A percentile compares a stretch with the other conserved stretches of the same genome.
Evolutionary conservation across 305 asterid genomes (phyloP).

Genomic region (Vinca major): DNA sequence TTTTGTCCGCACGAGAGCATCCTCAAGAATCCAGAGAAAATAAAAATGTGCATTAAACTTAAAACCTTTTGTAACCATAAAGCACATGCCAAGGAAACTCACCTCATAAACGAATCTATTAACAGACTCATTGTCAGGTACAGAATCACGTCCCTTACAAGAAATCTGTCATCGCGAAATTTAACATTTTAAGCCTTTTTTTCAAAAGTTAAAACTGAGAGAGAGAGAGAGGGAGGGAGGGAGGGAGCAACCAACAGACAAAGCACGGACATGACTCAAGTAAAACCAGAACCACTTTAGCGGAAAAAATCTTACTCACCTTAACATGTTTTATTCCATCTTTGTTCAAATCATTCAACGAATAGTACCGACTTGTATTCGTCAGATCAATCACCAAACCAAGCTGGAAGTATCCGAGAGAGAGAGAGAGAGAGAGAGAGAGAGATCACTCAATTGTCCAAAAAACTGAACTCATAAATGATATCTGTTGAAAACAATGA

Average conservation of each 20-base stretch:
- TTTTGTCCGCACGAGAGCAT: neutral
- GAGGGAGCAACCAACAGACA: neutral
- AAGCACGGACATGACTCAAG: neutral
- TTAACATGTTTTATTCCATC: conserved; percentile 89
- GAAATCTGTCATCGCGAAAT: conserved; percentile 52
- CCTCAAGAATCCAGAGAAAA: neutral
- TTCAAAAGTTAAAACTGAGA: neutral
- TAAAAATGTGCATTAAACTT: neutral
- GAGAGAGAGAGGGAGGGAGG: neutral
- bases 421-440: conserved; percentile 4
- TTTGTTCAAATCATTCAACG: conserved; percentile 52
- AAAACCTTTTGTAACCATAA: neutral
- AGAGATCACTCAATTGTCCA: conserved; percentile 18
- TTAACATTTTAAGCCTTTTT: conserved; percentile 16
- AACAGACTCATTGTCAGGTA: conserved; percentile 85
- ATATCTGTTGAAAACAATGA: neutral
- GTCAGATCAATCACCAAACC: conserved; percentile 98
- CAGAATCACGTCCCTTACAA: conserved; percentile 96
- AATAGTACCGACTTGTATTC: conserved; percentile 79
- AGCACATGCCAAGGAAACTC: conserved; percentile 15
- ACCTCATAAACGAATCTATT: conserved; percentile 86
- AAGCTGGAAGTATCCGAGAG: conserved; percentile 50
- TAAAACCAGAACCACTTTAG: neutral
- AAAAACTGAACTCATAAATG: neutral
- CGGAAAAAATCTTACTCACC: conserved; percentile 35